Percentiles rank a stretch among this genome's conserved stretches.
These are phyloP conservation scores for Fusarium sublunatum DNA, from an alignment of 2,329 filamentous ascomycete species.

Conservation along the genomic window DNA sequence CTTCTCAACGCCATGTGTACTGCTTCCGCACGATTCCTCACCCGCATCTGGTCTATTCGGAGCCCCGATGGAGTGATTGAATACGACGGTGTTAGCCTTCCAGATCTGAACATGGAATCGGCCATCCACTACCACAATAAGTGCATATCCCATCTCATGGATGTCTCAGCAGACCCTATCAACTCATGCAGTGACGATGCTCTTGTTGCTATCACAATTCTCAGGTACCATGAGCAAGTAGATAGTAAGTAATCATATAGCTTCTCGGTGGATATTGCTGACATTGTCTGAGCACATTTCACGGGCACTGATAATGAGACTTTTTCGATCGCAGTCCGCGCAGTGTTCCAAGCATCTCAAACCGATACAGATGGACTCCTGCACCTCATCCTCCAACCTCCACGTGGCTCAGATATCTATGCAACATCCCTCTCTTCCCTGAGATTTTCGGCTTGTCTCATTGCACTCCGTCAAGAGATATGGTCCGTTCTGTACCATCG, in stretches of 20 bases:
- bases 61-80: conserved; percentile 6
- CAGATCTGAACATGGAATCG: conserved; percentile 20
- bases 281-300: conserved; percentile 16
- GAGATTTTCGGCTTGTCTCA: conserved; percentile 23
- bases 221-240: conserved; percentile 32
- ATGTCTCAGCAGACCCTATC: conserved; percentile 21
- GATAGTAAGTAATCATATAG: conserved; percentile 11
- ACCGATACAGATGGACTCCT: conserved; percentile 11
- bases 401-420: conserved; percentile 20
- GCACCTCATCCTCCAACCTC: conserved; percentile 17
- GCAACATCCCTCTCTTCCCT: conserved; percentile 22
- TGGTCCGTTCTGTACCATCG: conserved; percentile 30
- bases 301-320: conserved; percentile 27
- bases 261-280: neutral
- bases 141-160: conserved; percentile 33
- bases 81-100: conserved; percentile 23
- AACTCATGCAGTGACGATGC: conserved; percentile 34
- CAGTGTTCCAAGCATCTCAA: conserved; percentile 24
- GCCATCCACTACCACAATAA: conserved; percentile 34
- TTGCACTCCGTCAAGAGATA: conserved; percentile 29
- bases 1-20: conserved; percentile 32
- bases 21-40: conserved; percentile 23
- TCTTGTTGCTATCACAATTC: conserved; percentile 27
- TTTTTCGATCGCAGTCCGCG: conserved; percentile 25
- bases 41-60: conserved; percentile 19